phyloP scores from a whole-genome alignment of 2,329 filamentous ascomycete species.

The Didymosphaeria variabile region DNA sequence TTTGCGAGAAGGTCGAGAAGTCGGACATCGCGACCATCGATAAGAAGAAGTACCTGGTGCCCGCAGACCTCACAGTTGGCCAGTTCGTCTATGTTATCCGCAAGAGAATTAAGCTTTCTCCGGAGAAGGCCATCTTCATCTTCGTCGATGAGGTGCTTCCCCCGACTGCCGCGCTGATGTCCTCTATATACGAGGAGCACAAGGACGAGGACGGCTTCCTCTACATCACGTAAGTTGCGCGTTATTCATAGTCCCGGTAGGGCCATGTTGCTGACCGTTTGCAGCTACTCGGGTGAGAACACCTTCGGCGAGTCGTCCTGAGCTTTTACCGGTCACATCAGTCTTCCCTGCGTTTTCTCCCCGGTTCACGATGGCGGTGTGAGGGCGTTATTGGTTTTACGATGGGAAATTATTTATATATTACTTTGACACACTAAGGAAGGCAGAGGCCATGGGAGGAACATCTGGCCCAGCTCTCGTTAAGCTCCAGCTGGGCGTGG shows the following conservation, averaged over 20 bases:
- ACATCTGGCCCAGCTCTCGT: slow-evolving; percentile 2
- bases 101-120: slow-evolving; percentile 99
- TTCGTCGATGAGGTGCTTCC: slow-evolving; percentile 98
- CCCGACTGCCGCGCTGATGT: slow-evolving; percentile 97
- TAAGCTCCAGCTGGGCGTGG: slow-evolving; percentile 2
- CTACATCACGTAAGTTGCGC: slow-evolving; percentile 83
- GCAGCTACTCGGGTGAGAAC: slow-evolving; percentile 95
- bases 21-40: slow-evolving; percentile 99
- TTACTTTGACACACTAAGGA: background rate
- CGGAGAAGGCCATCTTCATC: slow-evolving; percentile 99
- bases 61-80: slow-evolving; percentile 95
- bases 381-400: slow-evolving; percentile 38
- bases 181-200: slow-evolving; percentile 99
- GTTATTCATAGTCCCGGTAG: background rate
- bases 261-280: slow-evolving; percentile 29
- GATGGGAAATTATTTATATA: slow-evolving; percentile 8
- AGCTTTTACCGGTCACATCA: slow-evolving; percentile 16
- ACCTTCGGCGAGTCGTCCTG: slow-evolving; percentile 77
- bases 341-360: slow-evolving; percentile 8
- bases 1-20: slow-evolving; percentile 99
- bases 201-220: slow-evolving; percentile 90
- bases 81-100: slow-evolving; percentile 99
- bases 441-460: slow-evolving; percentile 1
- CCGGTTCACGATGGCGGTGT: slow-evolving; percentile 32
- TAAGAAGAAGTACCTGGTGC: slow-evolving; percentile 99